A percentile compares a stretch with the other conserved stretches of the same genome.
These are phyloP conservation scores for Juncus inflexus DNA, from an alignment of 176 grass and related monocot species.

Conservation along the genomic window DNA sequence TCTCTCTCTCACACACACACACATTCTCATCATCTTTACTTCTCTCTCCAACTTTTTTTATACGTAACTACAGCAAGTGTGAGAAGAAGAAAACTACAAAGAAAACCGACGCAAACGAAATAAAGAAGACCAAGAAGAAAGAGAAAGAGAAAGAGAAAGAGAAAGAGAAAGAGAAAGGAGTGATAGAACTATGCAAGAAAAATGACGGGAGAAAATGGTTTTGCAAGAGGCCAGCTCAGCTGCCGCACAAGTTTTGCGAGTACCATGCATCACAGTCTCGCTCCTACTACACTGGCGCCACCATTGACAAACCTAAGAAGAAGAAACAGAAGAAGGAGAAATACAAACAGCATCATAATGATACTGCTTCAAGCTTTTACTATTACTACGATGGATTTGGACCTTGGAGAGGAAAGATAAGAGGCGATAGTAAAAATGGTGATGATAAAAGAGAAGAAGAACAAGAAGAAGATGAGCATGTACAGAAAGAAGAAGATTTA, in stretches of 20 bases:
- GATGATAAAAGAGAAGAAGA: neutral
- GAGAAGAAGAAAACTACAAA: constrained; percentile 5
- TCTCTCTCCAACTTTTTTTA: neutral
- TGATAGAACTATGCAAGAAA: constrained; percentile 12
- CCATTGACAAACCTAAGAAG: neutral
- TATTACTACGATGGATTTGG: constrained; percentile 8
- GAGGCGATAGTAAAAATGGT: neutral
- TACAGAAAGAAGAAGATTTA: too few species aligned
- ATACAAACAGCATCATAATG: neutral
- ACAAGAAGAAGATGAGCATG: neutral
- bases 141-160: neutral
- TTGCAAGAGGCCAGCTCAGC: constrained; percentile 15
- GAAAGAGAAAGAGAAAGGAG: neutral
- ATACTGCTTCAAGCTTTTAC: constrained; percentile 3
- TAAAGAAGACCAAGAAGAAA: neutral
- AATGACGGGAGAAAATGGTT: constrained; percentile 26
- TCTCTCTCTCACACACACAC: neutral
- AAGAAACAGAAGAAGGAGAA: neutral
- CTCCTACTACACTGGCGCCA: constrained; percentile 2
- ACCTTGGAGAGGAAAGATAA: constrained; percentile 12
- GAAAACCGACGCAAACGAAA: neutral
- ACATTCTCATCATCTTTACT: neutral
- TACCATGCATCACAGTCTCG: constrained; percentile 20
- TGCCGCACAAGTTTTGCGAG: constrained; percentile 10
- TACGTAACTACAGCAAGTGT: neutral